These are phyloP conservation scores for Fragaria iinumae DNA, from an alignment of 306 rosid species.

Conservation along the genomic window DNA sequence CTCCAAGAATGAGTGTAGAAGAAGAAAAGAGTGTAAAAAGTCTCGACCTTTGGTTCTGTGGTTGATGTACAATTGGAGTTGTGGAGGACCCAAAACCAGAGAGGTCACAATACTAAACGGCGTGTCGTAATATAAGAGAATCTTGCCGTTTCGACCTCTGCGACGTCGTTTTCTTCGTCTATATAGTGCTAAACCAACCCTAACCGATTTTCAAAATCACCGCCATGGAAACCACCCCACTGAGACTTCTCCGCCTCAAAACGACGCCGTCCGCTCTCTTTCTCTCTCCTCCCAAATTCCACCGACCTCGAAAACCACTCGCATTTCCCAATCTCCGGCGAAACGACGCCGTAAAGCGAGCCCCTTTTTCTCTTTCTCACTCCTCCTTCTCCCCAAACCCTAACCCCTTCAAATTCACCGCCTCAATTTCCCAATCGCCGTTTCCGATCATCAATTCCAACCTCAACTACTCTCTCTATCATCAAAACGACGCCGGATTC, in stretches of 20 bases:
- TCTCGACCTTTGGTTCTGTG: not conserved
- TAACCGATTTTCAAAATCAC: not conserved
- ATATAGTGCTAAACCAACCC: not conserved
- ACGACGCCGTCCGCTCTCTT: conserved; percentile 15
- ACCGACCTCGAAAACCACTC: conserved; percentile 9
- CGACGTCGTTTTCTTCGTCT: conserved; percentile 1
- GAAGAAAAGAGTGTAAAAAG: not conserved
- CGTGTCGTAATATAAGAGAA: not conserved
- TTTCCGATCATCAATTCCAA: not conserved
- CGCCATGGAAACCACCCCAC: conserved; percentile 61
- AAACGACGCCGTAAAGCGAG: conserved; percentile 3
- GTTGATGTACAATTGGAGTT: conserved; percentile 3
- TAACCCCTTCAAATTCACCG: conserved; percentile 31
- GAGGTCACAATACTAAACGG: not conserved
- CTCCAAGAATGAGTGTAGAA: not conserved
- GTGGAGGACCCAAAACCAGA: not conserved
- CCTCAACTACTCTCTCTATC: conserved; percentile 23
- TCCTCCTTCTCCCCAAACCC: conserved; percentile 30
- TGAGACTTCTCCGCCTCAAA: conserved; percentile 42
- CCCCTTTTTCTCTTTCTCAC: conserved; percentile 28
- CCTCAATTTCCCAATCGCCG: conserved; percentile 4
- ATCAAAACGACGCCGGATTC: conserved; percentile 26
- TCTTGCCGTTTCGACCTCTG: not conserved
- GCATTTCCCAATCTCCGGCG: conserved; percentile 7
- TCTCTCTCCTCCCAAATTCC: conserved; percentile 15